These are phyloP conservation scores for Ambrosia artemisiifolia DNA, from an alignment of 129 eudicot species.

Conservation along the genomic window DNA sequence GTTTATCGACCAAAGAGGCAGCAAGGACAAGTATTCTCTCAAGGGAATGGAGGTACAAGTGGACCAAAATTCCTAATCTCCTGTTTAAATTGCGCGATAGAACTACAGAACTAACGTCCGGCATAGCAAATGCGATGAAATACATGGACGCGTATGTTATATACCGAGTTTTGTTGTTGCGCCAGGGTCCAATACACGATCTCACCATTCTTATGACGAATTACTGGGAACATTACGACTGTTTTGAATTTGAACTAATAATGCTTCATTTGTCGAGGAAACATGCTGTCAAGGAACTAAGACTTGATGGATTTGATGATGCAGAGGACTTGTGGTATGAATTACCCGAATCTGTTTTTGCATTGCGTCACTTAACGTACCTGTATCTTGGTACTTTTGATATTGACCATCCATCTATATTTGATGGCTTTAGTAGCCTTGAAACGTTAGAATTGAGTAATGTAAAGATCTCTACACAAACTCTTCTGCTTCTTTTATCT, in stretches of 20 bases:
- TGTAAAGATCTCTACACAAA: not conserved
- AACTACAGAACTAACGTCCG: no score
- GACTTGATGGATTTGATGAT: not conserved
- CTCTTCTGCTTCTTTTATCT: not conserved
- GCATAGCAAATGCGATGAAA: not conserved
- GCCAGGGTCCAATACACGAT: not conserved
- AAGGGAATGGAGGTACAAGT: constrained; percentile 2
- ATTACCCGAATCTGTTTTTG: not conserved
- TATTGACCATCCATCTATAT: not conserved
- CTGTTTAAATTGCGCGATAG: no score
- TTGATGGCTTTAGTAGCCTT: not conserved
- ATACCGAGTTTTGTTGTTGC: not conserved
- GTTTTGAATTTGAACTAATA: no score
- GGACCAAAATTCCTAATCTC: not conserved
- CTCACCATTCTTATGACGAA: not conserved
- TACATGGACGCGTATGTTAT: not conserved
- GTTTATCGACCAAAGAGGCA: not conserved
- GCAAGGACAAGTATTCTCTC: not conserved
- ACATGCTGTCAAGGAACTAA: not conserved
- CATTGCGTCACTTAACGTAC: constrained; percentile 7
- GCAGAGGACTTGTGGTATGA: not conserved
- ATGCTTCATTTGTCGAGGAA: no score
- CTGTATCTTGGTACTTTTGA: not conserved
- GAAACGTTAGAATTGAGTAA: not conserved
- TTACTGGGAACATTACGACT: not conserved